A percentile compares a stretch with the other conserved stretches of the same genome.
Conservation (phyloP, 805 yeast genomes). For the Wickerhamiella brachini region DNA sequence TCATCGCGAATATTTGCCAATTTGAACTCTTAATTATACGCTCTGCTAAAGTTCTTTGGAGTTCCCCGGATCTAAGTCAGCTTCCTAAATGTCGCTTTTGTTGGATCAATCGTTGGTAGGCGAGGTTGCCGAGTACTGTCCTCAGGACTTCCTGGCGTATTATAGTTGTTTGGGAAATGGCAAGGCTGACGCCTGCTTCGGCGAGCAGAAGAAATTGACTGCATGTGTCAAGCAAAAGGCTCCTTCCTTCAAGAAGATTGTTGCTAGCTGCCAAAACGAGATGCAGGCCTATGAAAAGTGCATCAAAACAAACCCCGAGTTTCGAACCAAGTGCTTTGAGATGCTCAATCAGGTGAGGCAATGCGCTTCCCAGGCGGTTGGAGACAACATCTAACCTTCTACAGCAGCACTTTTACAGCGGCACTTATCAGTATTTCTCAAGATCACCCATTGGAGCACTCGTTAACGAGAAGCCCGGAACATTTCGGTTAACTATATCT, state of each 20-base stretch:
- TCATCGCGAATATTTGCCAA: too few species aligned
- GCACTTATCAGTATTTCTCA: too few species aligned
- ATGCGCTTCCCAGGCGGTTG: conserved; percentile 33
- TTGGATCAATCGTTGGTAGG: conserved; percentile 66
- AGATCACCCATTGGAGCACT: too few species aligned
- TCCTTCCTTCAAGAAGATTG: conserved; percentile 59
- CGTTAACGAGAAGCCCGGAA: too few species aligned
- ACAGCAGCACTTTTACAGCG: too few species aligned
- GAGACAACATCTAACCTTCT: background rate
- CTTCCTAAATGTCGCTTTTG: conserved; percentile 27
- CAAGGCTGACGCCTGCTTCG: conserved; percentile 36
- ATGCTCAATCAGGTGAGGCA: conserved; percentile 43
- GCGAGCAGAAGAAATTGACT: conserved; percentile 44
- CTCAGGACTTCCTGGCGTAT: conserved; percentile 54
- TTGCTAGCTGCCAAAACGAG: conserved; percentile 42
- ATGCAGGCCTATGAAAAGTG: conserved; percentile 57
- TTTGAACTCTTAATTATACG: too few species aligned
- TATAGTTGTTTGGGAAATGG: conserved; percentile 58
- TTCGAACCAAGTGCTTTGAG: conserved; percentile 38
- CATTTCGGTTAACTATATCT: background rate
- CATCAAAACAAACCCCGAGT: conserved; percentile 33
- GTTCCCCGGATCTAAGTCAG: background rate
- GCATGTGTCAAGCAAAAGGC: conserved; percentile 50
- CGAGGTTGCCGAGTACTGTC: conserved; percentile 65
- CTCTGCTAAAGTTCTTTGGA: background rate